phyloP scores from a whole-genome alignment of 164 flowering plant genomes.

The Echeveria elegans region DNA sequence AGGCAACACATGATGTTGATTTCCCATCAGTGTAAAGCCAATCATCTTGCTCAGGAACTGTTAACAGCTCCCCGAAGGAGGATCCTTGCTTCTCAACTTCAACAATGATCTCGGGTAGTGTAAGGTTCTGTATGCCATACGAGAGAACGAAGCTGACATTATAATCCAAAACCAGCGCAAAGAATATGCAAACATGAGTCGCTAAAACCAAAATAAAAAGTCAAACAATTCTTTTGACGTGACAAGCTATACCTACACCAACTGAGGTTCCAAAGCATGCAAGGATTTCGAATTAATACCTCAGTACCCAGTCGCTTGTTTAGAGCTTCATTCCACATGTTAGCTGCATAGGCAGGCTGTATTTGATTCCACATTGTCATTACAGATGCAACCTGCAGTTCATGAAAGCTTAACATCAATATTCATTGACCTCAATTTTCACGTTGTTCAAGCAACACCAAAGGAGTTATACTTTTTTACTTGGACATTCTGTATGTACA shows the following conservation, averaged over 20 bases:
- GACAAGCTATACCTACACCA: neutral
- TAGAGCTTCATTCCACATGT: conserved; percentile 96
- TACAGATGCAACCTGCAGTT: conserved; percentile 75
- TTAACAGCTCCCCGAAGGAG: conserved; percentile 67
- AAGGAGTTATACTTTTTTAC: neutral
- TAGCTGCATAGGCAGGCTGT: conserved; percentile 83
- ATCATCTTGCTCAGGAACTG: conserved; percentile 86
- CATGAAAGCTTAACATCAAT: conserved; percentile 8
- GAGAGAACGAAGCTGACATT: neutral
- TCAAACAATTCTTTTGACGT: too few relatives aligned
- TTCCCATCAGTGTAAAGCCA: conserved; percentile 87
- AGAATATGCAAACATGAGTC: neutral
- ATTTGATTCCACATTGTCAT: conserved; percentile 86
- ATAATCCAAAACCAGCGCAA: neutral
- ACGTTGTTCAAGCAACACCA: neutral
- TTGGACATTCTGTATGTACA: neutral
- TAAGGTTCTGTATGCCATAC: conserved; percentile 51
- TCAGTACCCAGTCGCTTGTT: conserved; percentile 90
- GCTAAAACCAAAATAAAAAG: too few relatives aligned
- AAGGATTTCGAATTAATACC: conserved; percentile 25
- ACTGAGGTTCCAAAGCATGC: neutral
- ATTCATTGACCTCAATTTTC: neutral
- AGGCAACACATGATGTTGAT: conserved; percentile 89
- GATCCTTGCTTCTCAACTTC: conserved; percentile 78
- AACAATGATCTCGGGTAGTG: conserved; percentile 72